Conservation (phyloP, 768 basidiomycete species). For the Cystobasidium ongulense region DNA sequence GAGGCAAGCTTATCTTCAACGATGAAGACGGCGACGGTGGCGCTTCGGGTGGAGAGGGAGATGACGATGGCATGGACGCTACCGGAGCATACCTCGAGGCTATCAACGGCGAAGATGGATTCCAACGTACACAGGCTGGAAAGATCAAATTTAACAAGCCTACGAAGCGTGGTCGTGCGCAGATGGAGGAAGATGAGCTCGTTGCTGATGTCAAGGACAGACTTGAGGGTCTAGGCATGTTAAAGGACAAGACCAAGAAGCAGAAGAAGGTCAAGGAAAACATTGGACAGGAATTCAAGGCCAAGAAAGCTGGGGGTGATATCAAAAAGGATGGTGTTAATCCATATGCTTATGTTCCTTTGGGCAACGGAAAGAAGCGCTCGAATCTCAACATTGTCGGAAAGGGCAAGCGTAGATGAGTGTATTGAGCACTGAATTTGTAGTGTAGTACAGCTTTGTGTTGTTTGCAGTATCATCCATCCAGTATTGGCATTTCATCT, state of each 20-base stretch:
- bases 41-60: slow-evolving; percentile 63
- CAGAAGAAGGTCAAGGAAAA: slow-evolving; percentile 50
- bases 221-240: slow-evolving; percentile 36
- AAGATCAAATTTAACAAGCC: slow-evolving; percentile 92
- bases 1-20: slow-evolving; percentile 50
- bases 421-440: background rate
- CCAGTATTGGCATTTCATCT: background rate
- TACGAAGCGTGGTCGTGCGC: slow-evolving; percentile 64
- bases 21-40: slow-evolving; percentile 56
- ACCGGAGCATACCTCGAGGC: slow-evolving; percentile 74
- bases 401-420: slow-evolving; percentile 21
- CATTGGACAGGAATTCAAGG: slow-evolving; percentile 83
- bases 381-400: slow-evolving; percentile 28
- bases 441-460: background rate
- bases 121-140: slow-evolving; percentile 72
- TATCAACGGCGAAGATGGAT: slow-evolving; percentile 77
- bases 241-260: slow-evolving; percentile 49
- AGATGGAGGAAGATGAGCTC: slow-evolving; percentile 54
- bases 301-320: slow-evolving; percentile 94
- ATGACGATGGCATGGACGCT: slow-evolving; percentile 71
- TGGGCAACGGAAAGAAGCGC: slow-evolving; percentile 49
- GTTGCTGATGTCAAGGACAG: slow-evolving; percentile 70
- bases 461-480: background rate
- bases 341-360: slow-evolving; percentile 81
- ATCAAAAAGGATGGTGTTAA: slow-evolving; percentile 65